Evolutionary conservation across 2,329 filamentous ascomycete species (phyloP).

Genomic region (Cladophialophora exuberans): DNA sequence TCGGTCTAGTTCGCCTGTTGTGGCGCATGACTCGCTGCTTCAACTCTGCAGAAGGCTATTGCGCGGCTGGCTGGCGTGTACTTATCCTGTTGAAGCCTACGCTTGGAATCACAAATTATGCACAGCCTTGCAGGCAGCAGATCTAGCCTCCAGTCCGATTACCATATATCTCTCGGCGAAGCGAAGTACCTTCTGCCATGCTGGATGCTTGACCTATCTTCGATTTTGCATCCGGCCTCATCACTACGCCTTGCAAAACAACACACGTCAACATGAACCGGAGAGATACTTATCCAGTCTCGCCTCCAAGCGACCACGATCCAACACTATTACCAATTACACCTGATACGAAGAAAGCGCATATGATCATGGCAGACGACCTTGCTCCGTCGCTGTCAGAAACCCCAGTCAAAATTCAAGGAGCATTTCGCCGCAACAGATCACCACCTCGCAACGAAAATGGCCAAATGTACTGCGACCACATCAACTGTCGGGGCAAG

Average conservation of each 20-base stretch:
- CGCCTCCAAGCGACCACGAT: slow-evolving; percentile 23
- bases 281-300: slow-evolving; percentile 22
- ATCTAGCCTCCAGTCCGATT: slow-evolving; percentile 3
- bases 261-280: slow-evolving; percentile 15
- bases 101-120: slow-evolving; percentile 6
- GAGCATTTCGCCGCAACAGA: slow-evolving; percentile 19
- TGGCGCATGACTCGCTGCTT: slow-evolving; percentile 14
- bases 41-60: background rate
- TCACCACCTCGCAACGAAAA: slow-evolving; percentile 64
- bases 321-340: slow-evolving; percentile 5
- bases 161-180: slow-evolving; percentile 5
- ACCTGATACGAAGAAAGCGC: slow-evolving; percentile 17
- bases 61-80: slow-evolving; percentile 3
- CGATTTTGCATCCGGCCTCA: background rate
- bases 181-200: slow-evolving; percentile 11
- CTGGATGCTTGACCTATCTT: slow-evolving; percentile 2
- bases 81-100: slow-evolving; percentile 8
- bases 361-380: slow-evolving; percentile 19
- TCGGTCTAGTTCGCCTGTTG: slow-evolving; percentile 5
- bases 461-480: slow-evolving; percentile 77
- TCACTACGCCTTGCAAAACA: background rate
- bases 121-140: slow-evolving; percentile 19
- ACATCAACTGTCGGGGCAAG: slow-evolving; percentile 68
- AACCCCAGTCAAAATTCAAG: slow-evolving; percentile 2
- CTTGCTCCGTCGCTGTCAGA: slow-evolving; percentile 5